Conservation (phyloP, 2,329 filamentous ascomycete genomes). For the Colletotrichum plurivorum region DNA sequence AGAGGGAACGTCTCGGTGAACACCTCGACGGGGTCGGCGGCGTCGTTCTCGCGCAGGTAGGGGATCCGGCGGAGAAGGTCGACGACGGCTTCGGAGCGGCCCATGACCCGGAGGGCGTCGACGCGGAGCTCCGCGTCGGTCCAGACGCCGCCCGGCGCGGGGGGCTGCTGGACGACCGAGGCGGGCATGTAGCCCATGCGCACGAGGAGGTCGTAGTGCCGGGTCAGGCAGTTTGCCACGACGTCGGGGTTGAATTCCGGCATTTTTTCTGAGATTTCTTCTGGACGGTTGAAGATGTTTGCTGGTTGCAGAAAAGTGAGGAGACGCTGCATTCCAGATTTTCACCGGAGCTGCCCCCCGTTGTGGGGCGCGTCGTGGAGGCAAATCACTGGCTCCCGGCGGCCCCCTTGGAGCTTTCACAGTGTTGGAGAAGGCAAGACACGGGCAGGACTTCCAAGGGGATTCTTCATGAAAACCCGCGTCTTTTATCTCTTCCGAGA, state of each 20-base stretch:
- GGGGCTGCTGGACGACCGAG: conserved; percentile 25
- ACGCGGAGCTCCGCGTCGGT: conserved; percentile 37
- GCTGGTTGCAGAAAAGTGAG: conserved; percentile 2
- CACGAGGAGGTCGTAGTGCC: conserved; percentile 38
- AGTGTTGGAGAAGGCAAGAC: too few species aligned
- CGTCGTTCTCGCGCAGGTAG: conserved; percentile 36
- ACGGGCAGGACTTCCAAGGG: background rate
- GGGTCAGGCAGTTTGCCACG: conserved; percentile 33
- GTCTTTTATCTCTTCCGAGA: too few species aligned
- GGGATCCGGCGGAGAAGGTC: conserved; percentile 37
- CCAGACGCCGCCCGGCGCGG: conserved; percentile 27
- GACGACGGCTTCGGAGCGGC: conserved; percentile 36
- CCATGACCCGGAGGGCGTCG: conserved; percentile 40
- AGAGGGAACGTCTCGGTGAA: conserved; percentile 38
- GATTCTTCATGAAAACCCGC: too few species aligned
- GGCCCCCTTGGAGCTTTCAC: too few species aligned
- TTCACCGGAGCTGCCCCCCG: conserved; percentile 29
- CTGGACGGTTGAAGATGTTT: background rate
- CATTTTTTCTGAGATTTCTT: conserved; percentile 6
- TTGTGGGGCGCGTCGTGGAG: conserved; percentile 33
- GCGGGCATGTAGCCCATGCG: conserved; percentile 36
- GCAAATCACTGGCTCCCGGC: conserved; percentile 18
- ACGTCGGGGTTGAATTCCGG: conserved; percentile 22
- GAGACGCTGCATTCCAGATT: conserved; percentile 7
- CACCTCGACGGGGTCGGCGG: conserved; percentile 30